phyloP scores from a whole-genome alignment of 148 eudicot genomes.

The Oxyria digyna region DNA sequence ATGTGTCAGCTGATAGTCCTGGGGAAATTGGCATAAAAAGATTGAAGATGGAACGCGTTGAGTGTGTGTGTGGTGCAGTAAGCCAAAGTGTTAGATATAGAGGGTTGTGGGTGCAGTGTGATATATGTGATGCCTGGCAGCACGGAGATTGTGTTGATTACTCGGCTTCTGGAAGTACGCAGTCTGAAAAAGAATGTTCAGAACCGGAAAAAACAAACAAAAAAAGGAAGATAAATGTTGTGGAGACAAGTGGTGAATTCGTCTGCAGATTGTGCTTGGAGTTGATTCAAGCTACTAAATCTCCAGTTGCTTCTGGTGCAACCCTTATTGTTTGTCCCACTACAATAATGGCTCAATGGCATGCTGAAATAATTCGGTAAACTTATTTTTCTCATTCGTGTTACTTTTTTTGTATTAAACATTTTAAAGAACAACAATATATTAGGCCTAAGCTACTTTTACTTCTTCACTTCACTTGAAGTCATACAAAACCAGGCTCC shows the following conservation, averaged over 20 bases:
- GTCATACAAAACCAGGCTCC: constrained; percentile 87
- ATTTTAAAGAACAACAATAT: not conserved
- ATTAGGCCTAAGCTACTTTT: not conserved
- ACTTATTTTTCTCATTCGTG: not conserved
- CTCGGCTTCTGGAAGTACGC: constrained; percentile 24
- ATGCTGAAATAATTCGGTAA: constrained; percentile 89
- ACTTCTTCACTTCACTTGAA: constrained; percentile 13
- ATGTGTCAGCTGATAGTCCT: constrained; percentile 17
- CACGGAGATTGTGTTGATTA: constrained; percentile 89
- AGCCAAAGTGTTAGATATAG: constrained; percentile 62
- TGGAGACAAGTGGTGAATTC: constrained; percentile 37
- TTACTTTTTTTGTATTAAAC: not conserved
- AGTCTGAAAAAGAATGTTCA: constrained; percentile 15
- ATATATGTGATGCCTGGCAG: constrained; percentile 99
- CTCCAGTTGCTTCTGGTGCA: constrained; percentile 78
- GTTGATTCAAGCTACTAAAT: constrained; percentile 55
- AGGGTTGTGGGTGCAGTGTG: constrained; percentile 98
- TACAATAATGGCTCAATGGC: constrained; percentile 92
- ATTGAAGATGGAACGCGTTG: constrained; percentile 85
- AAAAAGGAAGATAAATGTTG: constrained; percentile 33
- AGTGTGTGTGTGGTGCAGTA: constrained; percentile 89
- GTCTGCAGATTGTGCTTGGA: constrained; percentile 68
- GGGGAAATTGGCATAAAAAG: constrained; percentile 40
- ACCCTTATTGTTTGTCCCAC: constrained; percentile 95
- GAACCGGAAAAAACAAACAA: constrained; percentile 13